phyloP scores from a whole-genome alignment of 345 rosid species.

The Melastoma malabathricum region DNA sequence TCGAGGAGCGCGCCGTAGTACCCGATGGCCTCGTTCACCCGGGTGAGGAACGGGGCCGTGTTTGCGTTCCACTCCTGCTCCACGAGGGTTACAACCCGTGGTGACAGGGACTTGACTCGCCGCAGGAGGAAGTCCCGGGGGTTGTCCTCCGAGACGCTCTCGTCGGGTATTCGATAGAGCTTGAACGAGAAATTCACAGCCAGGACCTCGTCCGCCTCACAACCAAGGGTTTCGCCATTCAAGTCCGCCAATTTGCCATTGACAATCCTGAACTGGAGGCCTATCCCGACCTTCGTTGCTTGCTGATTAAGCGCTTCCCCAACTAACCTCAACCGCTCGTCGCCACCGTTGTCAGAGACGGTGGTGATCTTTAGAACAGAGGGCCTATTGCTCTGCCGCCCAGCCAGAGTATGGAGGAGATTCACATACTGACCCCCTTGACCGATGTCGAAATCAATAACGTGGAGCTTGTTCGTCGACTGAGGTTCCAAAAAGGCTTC shows the following conservation, averaged over 20 bases:
- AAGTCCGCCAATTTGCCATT: constrained; percentile 1
- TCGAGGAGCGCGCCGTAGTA: constrained; percentile 72
- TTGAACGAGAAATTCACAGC: constrained; percentile 83
- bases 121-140: constrained; percentile 87
- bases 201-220: constrained; percentile 49
- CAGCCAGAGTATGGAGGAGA: constrained; percentile 56
- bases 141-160: constrained; percentile 78
- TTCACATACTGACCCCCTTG: constrained; percentile 61
- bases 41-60: constrained; percentile 34
- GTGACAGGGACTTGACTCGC: constrained; percentile 58
- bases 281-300: constrained; percentile 29
- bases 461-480: constrained; percentile 30
- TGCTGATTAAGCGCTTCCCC: constrained; percentile 28
- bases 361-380: constrained; percentile 55
- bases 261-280: constrained; percentile 32
- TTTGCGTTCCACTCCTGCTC: constrained; percentile 49
- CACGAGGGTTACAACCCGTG: constrained; percentile 74
- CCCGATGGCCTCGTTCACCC: constrained; percentile 16
- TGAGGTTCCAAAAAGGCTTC: constrained; percentile 40
- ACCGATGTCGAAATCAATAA: constrained; percentile 76
- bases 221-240: constrained; percentile 34
- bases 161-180: constrained; percentile 62
- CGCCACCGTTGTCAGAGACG: constrained; percentile 30
- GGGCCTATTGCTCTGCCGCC: constrained; percentile 22
- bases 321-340: constrained; percentile 33